Evolutionary conservation across 257 asterid genomes (phyloP).

Genomic region (Orobanche coerulescens): DNA sequence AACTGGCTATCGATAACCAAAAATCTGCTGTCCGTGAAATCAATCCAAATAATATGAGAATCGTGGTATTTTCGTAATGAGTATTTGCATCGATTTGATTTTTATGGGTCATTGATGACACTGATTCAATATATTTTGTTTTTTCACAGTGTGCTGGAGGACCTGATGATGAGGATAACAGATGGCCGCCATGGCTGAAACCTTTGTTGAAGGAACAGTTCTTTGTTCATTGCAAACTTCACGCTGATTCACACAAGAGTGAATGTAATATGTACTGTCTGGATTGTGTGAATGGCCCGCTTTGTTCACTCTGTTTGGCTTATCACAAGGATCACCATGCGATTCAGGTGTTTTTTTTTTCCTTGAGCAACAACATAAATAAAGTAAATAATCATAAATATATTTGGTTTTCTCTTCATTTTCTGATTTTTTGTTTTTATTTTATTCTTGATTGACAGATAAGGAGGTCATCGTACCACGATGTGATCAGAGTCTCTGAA

Average conservation of each 20-base stretch:
- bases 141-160: slow-evolving; percentile 47
- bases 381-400: too few species aligned
- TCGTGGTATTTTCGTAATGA: slow-evolving; percentile 40
- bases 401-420: not conserved
- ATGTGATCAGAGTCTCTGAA: slow-evolving; percentile 72
- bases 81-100: not conserved
- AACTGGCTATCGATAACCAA: slow-evolving; percentile 78
- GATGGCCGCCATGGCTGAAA: slow-evolving; percentile 61
- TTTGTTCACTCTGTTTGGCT: slow-evolving; percentile 47
- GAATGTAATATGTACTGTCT: slow-evolving; percentile 64
- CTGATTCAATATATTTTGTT: not conserved
- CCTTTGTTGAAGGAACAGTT: slow-evolving; percentile 39
- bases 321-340: slow-evolving; percentile 49
- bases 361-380: too few species aligned
- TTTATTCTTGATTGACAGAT: slow-evolving; percentile 50
- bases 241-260: slow-evolving; percentile 48
- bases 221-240: slow-evolving; percentile 51
- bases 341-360: slow-evolving; percentile 38
- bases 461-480: slow-evolving; percentile 87
- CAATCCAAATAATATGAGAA: slow-evolving; percentile 59
- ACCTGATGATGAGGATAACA: slow-evolving; percentile 53
- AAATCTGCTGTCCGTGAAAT: slow-evolving; percentile 52
- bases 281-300: slow-evolving; percentile 52
- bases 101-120: not conserved
- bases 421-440: not conserved